A percentile compares a stretch with the other conserved stretches of the same genome.
phyloP scores from a whole-genome alignment of 371 early-diverging fungal species.

The Amoeboaphelidium protococcarum region DNA sequence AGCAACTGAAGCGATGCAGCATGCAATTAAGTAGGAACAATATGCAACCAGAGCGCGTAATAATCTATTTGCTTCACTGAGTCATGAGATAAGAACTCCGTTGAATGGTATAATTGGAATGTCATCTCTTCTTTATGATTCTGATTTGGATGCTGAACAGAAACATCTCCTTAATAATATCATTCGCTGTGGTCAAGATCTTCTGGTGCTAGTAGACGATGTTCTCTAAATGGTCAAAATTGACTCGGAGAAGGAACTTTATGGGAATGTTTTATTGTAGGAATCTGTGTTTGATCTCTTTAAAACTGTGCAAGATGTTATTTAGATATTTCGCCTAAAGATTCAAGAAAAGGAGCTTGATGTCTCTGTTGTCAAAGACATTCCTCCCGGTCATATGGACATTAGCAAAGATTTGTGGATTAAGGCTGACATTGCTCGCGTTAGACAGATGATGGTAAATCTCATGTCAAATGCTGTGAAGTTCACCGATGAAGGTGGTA shows the following conservation, averaged over 20 bases:
- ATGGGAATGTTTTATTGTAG: slow-evolving; percentile 4
- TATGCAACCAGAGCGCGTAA: too few species aligned
- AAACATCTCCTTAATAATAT: slow-evolving; percentile 4
- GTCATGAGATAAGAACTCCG: slow-evolving; percentile 3
- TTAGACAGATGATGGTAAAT: slow-evolving; percentile 6
- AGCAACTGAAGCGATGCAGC: too few species aligned
- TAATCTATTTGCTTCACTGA: too few species aligned
- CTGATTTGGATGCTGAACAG: slow-evolving; percentile 5
- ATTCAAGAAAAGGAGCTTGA: slow-evolving; percentile 4
- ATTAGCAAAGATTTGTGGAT: not conserved
- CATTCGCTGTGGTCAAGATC: not conserved
- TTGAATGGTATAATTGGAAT: slow-evolving; percentile 7
- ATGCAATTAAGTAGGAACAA: too few species aligned
- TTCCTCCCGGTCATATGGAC: not conserved
- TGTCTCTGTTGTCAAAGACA: too few species aligned
- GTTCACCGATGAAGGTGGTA: slow-evolving; percentile 3
- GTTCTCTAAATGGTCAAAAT: not conserved
- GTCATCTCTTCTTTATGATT: slow-evolving; percentile 4
- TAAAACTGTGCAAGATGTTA: too few species aligned
- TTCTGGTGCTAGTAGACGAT: not conserved
- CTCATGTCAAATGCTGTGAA: slow-evolving; percentile 4
- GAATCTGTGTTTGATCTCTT: not conserved
- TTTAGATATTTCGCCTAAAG: slow-evolving; percentile 4
- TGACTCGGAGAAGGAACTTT: slow-evolving; percentile 1
- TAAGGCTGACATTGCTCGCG: slow-evolving; percentile 2